These are phyloP conservation scores for Lecanosticta acicola DNA, from an alignment of 2,329 filamentous ascomycete genomes.

Conservation along the genomic window DNA sequence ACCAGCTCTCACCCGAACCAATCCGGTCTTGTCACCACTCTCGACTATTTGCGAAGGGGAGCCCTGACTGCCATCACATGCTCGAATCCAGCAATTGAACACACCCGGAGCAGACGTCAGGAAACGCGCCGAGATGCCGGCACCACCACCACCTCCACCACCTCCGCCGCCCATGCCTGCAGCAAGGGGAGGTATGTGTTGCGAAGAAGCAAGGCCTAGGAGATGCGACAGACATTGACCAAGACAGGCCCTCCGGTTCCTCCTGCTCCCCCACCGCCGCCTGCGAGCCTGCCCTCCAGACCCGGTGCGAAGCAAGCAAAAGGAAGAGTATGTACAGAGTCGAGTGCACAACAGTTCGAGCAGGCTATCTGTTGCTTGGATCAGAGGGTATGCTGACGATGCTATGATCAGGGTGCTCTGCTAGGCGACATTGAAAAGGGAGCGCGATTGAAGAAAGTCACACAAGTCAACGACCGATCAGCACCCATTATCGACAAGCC, in stretches of 20 bases:
- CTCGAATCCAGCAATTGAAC: background rate
- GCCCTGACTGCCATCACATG: background rate
- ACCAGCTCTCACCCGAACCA: no score
- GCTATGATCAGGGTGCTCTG: slow-evolving; percentile 63
- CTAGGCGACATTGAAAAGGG: slow-evolving; percentile 85
- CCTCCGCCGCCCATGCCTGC: slow-evolving; percentile 56
- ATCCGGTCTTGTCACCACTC: no score
- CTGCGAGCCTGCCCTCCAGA: slow-evolving; percentile 48
- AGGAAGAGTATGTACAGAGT: slow-evolving; percentile 54
- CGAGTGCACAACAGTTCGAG: no score
- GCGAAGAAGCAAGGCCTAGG: background rate
- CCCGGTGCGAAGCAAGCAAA: slow-evolving; percentile 52
- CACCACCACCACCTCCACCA: slow-evolving; percentile 63
- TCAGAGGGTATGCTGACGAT: slow-evolving; percentile 4
- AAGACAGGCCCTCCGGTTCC: slow-evolving; percentile 18
- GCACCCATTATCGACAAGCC: slow-evolving; percentile 62
- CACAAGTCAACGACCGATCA: slow-evolving; percentile 87
- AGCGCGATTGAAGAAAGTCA: slow-evolving; percentile 66
- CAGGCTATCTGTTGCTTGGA: no score
- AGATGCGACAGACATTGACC: slow-evolving; percentile 9
- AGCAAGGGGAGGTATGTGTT: slow-evolving; percentile 48
- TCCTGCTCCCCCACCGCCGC: slow-evolving; percentile 63
- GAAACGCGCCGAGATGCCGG: slow-evolving; percentile 30
- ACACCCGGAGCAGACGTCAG: background rate
- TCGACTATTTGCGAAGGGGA: no score